These are phyloP conservation scores for Tilletia setariae DNA, from an alignment of 1,284 basidiomycete genomes.

Conservation along the genomic window DNA sequence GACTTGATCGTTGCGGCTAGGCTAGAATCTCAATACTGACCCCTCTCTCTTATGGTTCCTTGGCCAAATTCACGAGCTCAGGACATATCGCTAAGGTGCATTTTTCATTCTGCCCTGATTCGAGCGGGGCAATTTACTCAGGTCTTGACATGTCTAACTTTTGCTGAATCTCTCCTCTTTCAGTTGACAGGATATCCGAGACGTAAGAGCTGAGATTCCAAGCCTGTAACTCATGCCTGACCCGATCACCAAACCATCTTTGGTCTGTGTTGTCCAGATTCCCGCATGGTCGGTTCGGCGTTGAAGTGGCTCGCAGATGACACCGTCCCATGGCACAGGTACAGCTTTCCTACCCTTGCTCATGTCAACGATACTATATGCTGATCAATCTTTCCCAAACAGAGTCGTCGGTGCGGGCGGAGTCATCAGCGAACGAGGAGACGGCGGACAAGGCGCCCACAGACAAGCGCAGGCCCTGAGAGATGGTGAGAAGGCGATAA, in stretches of 20 bases:
- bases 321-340: slow-evolving; percentile 11
- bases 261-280: slow-evolving; percentile 22
- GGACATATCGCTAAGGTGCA: slow-evolving; percentile 44
- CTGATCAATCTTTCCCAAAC: slow-evolving; percentile 11
- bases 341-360: slow-evolving; percentile 26
- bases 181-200: slow-evolving; percentile 41
- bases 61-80: slow-evolving; percentile 9
- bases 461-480: slow-evolving; percentile 39
- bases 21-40: no score
- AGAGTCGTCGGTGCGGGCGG: slow-evolving; percentile 46
- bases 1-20: no score
- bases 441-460: slow-evolving; percentile 42
- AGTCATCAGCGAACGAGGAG: slow-evolving; percentile 48
- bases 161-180: background rate
- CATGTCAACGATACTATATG: slow-evolving; percentile 40
- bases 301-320: slow-evolving; percentile 28
- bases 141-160: background rate
- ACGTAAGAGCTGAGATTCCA: no score
- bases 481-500: slow-evolving; percentile 17
- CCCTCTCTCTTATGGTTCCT: no score
- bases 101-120: background rate
- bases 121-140: background rate
- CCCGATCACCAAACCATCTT: no score
- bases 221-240: no score
- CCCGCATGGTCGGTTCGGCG: slow-evolving; percentile 46